phyloP scores from a whole-genome alignment of 441 rosid genomes.

The Hura crepitans region DNA sequence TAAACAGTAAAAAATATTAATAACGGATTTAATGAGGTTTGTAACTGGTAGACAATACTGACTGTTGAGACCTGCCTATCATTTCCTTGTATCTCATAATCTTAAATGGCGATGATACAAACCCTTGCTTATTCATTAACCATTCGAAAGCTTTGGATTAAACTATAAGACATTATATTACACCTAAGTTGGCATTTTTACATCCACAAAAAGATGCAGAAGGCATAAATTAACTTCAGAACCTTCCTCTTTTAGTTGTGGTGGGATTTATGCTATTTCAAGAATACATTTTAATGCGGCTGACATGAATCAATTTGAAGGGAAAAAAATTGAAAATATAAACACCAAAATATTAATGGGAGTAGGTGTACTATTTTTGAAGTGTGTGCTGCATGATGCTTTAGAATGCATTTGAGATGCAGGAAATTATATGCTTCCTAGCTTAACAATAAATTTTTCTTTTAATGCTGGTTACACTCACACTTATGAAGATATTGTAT shows the following conservation, averaged over 20 bases:
- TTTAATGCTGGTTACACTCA: background rate
- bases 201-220: background rate
- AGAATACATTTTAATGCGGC: background rate
- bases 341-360: conserved; percentile 4
- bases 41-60: background rate
- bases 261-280: background rate
- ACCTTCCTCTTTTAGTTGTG: background rate
- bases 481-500: conserved; percentile 7
- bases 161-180: background rate
- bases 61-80: background rate
- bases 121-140: background rate
- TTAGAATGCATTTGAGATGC: background rate
- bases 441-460: background rate
- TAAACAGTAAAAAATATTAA: background rate
- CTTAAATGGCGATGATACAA: background rate
- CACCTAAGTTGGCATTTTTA: background rate
- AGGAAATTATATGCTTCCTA: background rate
- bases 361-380: background rate
- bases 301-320: background rate
- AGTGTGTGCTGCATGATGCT: background rate
- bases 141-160: background rate
- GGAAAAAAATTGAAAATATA: background rate
- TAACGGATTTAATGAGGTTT: conserved; percentile 3
- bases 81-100: background rate
- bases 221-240: background rate